Conservation (phyloP, 352 stramenopile genomes). For the Globisporangium echinulatum region DNA sequence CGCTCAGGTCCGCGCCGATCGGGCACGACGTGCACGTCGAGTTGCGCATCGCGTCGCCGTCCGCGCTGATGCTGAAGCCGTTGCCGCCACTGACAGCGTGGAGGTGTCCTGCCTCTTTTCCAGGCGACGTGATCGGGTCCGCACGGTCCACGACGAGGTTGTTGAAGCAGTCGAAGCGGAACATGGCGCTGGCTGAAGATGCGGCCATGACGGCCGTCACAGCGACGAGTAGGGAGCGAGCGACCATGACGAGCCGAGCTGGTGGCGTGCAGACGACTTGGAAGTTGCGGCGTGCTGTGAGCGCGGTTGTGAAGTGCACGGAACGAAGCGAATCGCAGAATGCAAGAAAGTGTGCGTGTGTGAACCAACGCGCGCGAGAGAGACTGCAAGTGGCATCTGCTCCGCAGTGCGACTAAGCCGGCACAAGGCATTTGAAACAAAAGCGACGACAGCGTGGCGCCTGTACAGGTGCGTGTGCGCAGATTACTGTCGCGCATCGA, state of each 20-base stretch:
- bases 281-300: background rate
- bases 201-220: background rate
- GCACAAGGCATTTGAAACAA: background rate
- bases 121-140: slow-evolving; percentile 33
- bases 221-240: background rate
- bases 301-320: background rate
- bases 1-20: slow-evolving; percentile 36
- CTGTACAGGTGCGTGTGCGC: background rate
- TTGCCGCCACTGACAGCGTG: slow-evolving; percentile 44
- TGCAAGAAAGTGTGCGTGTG: background rate
- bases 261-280: no score
- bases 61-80: slow-evolving; percentile 38
- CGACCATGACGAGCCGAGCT: background rate
- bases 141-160: slow-evolving; percentile 45
- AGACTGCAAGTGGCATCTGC: no score
- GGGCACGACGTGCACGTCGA: slow-evolving; percentile 46
- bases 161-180: slow-evolving; percentile 49
- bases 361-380: no score
- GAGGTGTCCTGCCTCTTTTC: slow-evolving; percentile 21
- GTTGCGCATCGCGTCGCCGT: slow-evolving; percentile 27
- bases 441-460: background rate
- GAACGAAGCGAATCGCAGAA: background rate
- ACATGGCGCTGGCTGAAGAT: slow-evolving; percentile 17
- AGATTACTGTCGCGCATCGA: background rate
- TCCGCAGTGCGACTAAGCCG: no score